phyloP scores from a whole-genome alignment of 2,329 filamentous ascomycete species.

The Hypoxylon sp. region DNA sequence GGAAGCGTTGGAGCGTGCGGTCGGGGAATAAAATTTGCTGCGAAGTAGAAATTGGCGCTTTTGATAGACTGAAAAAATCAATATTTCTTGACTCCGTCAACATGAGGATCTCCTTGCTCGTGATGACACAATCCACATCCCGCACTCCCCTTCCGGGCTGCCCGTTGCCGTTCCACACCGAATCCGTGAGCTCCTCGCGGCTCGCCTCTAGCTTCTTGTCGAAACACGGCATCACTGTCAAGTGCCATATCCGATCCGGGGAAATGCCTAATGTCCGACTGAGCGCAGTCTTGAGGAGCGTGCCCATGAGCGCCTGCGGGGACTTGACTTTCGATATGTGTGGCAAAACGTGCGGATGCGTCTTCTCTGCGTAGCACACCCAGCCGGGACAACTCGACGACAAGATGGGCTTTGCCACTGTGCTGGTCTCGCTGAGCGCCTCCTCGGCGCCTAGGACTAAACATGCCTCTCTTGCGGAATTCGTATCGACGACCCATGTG shows the following conservation, averaged over 20 bases:
- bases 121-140: slow-evolving; percentile 98
- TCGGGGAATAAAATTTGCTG: slow-evolving; percentile 75
- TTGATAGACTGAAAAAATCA: slow-evolving; percentile 77
- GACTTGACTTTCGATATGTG: slow-evolving; percentile 93
- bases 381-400: slow-evolving; percentile 95
- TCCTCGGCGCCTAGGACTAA: slow-evolving; percentile 83
- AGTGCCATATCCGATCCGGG: slow-evolving; percentile 87
- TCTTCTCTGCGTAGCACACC: slow-evolving; percentile 99
- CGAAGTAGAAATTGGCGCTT: slow-evolving; percentile 58
- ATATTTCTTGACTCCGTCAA: slow-evolving; percentile 83
- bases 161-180: slow-evolving; percentile 69
- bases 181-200: slow-evolving; percentile 87
- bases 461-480: slow-evolving; percentile 80
- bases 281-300: slow-evolving; percentile 85
- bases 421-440: slow-evolving; percentile 57
- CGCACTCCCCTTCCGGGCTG: slow-evolving; percentile 67
- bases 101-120: slow-evolving; percentile 91
- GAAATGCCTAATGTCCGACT: slow-evolving; percentile 75
- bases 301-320: slow-evolving; percentile 90
- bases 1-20: slow-evolving; percentile 71
- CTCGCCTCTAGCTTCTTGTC: slow-evolving; percentile 99
- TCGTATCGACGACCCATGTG: slow-evolving; percentile 90
- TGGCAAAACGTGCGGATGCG: slow-evolving; percentile 89
- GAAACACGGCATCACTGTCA: slow-evolving; percentile 98
- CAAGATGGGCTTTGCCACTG: slow-evolving; percentile 67